Conservation (phyloP, 495 filamentous ascomycete species). For the Extremus antarcticus region DNA sequence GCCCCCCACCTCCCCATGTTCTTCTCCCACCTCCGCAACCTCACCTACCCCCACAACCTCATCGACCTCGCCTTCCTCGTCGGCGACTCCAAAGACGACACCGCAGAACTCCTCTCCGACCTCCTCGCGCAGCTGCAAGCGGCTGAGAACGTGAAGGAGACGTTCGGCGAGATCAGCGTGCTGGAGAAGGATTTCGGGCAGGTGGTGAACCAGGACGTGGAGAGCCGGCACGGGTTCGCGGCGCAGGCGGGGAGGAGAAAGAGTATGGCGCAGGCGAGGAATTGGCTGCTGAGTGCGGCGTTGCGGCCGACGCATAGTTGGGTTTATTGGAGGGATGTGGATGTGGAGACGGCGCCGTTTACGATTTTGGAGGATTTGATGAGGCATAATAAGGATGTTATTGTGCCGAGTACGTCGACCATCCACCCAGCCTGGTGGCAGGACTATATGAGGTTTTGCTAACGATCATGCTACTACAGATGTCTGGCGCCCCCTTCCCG, state of each 20-base stretch:
- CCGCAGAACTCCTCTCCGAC: conserved; percentile 60
- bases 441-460: neutral
- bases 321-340: conserved; percentile 99
- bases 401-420: conserved; percentile 86
- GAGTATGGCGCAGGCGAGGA: conserved; percentile 94
- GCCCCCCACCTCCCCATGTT: conserved; percentile 94
- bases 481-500: conserved; percentile 95
- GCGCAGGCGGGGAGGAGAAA: conserved; percentile 90
- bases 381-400: conserved; percentile 98
- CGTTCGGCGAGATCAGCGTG: conserved; percentile 94
- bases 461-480: conserved; percentile 43
- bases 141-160: conserved; percentile 59
- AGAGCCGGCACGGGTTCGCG: conserved; percentile 94
- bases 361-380: conserved; percentile 97
- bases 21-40: conserved; percentile 88
- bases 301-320: conserved; percentile 91
- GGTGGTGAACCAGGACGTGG: conserved; percentile 94
- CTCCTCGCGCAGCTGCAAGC: conserved; percentile 73
- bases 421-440: neutral
- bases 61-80: conserved; percentile 96
- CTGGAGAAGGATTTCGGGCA: conserved; percentile 99
- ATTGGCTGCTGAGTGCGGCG: conserved; percentile 93
- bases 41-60: conserved; percentile 93
- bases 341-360: conserved; percentile 91
- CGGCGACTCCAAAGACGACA: conserved; percentile 92